phyloP scores from a whole-genome alignment of 2,329 filamentous ascomycete species.

The Chrysosporium keratinophilum region DNA sequence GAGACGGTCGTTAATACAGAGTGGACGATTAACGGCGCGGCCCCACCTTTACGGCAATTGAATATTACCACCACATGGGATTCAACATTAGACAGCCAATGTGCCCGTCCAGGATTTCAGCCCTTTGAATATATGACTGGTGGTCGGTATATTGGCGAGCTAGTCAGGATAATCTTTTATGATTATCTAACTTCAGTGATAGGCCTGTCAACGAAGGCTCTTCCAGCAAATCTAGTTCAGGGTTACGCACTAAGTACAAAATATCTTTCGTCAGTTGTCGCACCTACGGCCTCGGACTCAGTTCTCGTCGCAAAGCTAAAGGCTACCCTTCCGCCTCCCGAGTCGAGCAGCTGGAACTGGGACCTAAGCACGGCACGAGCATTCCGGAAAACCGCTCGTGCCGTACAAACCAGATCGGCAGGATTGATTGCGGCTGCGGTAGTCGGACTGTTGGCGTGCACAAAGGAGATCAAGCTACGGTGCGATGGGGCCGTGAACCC shows the following conservation, averaged over 20 bases:
- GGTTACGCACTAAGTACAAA: slow-evolving; percentile 59
- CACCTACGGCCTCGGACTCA: slow-evolving; percentile 41
- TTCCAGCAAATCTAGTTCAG: slow-evolving; percentile 48
- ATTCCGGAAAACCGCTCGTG: slow-evolving; percentile 57
- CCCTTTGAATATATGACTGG: slow-evolving; percentile 78
- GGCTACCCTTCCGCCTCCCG: slow-evolving; percentile 45
- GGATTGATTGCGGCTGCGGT: slow-evolving; percentile 64
- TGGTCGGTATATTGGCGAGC: slow-evolving; percentile 65
- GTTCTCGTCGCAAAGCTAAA: slow-evolving; percentile 38
- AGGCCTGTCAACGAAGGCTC: slow-evolving; percentile 27
- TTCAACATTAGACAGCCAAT: slow-evolving; percentile 52
- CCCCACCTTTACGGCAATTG: slow-evolving; percentile 51
- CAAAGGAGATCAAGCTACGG: slow-evolving; percentile 51
- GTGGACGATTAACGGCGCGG: slow-evolving; percentile 69
- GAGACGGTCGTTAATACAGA: slow-evolving; percentile 73
- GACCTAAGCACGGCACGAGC: slow-evolving; percentile 48
- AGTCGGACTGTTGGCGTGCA: slow-evolving; percentile 57
- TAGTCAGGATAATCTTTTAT: slow-evolving; percentile 59
- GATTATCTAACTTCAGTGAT: slow-evolving; percentile 49
- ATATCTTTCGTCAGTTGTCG: slow-evolving; percentile 61
- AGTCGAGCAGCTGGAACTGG: slow-evolving; percentile 49
- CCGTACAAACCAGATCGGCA: slow-evolving; percentile 62
- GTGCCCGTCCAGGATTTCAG: slow-evolving; percentile 64
- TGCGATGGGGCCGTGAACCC: slow-evolving; percentile 32
- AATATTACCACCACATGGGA: slow-evolving; percentile 62